phyloP scores from a whole-genome alignment of 2,329 filamentous ascomycete species.

The Dichotomopilus funicola region DNA sequence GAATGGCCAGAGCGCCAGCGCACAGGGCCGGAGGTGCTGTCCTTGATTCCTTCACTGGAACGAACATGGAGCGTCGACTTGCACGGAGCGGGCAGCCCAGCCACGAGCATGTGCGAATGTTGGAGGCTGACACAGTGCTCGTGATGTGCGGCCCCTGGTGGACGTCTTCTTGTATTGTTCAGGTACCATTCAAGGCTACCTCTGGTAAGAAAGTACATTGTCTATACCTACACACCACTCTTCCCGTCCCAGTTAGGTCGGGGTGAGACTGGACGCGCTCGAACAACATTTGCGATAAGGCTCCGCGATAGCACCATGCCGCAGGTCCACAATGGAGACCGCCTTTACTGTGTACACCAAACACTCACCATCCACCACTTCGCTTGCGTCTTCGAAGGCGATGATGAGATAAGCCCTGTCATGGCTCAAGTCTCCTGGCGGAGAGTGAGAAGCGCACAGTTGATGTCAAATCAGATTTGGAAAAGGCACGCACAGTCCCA shows the following conservation, averaged over 20 bases:
- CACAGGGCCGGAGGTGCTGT: slow-evolving; percentile 12
- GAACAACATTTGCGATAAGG: slow-evolving; percentile 21
- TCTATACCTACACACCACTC: slow-evolving; percentile 1
- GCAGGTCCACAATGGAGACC: background rate
- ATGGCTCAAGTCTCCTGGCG: background rate
- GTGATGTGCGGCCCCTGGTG: slow-evolving; percentile 15
- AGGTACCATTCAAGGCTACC: background rate
- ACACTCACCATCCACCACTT: slow-evolving; percentile 17
- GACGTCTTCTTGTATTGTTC: background rate
- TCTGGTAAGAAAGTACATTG: slow-evolving; percentile 5
- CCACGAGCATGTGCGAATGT: slow-evolving; percentile 11
- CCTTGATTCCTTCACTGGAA: background rate
- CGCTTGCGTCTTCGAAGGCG: slow-evolving; percentile 22
- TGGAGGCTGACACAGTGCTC: slow-evolving; percentile 17
- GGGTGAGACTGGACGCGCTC: slow-evolving; percentile 14
- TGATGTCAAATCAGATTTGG: too few species aligned
- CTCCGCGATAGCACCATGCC: slow-evolving; percentile 15
- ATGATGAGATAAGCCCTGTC: slow-evolving; percentile 8
- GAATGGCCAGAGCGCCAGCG: slow-evolving; percentile 6
- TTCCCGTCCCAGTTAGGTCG: slow-evolving; percentile 6
- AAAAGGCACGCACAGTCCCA: background rate
- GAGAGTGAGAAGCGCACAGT: too few species aligned
- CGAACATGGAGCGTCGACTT: too few species aligned
- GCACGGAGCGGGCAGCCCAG: background rate
- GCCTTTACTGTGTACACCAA: background rate